phyloP scores from a whole-genome alignment of 2,329 filamentous ascomycete species.

The Trichoderma cornu-damae region DNA sequence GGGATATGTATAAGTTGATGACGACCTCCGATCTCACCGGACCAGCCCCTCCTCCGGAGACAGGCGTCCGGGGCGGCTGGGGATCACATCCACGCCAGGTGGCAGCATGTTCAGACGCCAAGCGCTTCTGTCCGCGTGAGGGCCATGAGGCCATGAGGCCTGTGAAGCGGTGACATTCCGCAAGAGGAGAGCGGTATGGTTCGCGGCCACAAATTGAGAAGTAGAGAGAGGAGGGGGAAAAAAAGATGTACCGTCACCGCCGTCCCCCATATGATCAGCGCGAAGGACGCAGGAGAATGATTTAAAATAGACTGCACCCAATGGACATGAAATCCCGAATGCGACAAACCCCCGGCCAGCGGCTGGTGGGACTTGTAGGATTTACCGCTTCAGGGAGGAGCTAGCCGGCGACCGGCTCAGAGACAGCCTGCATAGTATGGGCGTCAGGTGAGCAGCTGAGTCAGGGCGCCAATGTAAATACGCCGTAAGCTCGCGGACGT shows the following conservation, averaged over 20 bases:
- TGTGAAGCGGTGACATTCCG: constrained; percentile 7
- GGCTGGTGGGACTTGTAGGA: constrained; percentile 2
- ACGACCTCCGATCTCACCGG: constrained; percentile 1
- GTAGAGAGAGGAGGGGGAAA: too few relatives aligned
- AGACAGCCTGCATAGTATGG: constrained; percentile 18
- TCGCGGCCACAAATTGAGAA: too few relatives aligned
- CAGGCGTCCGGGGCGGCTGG: constrained; percentile 9
- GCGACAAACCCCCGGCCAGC: background rate
- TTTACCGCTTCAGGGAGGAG: constrained; percentile 7
- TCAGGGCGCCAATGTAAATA: constrained; percentile 11
- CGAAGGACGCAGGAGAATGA: background rate
- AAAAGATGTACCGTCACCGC: too few relatives aligned
- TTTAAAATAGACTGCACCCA: background rate
- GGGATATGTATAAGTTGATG: background rate
- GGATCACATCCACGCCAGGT: constrained; percentile 12
- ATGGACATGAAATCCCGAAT: background rate
- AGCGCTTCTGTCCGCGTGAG: constrained; percentile 2
- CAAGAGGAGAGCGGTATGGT: background rate
- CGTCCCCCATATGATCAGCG: background rate
- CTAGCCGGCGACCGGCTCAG: constrained; percentile 4
- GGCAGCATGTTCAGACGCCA: background rate
- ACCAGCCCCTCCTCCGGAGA: constrained; percentile 7
- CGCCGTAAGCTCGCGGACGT: constrained; percentile 7
- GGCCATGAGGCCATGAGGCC: background rate
- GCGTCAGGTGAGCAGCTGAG: constrained; percentile 23